phyloP scores from a whole-genome alignment of 2,329 filamentous ascomycete species.

The Endothia cerciana region DNA sequence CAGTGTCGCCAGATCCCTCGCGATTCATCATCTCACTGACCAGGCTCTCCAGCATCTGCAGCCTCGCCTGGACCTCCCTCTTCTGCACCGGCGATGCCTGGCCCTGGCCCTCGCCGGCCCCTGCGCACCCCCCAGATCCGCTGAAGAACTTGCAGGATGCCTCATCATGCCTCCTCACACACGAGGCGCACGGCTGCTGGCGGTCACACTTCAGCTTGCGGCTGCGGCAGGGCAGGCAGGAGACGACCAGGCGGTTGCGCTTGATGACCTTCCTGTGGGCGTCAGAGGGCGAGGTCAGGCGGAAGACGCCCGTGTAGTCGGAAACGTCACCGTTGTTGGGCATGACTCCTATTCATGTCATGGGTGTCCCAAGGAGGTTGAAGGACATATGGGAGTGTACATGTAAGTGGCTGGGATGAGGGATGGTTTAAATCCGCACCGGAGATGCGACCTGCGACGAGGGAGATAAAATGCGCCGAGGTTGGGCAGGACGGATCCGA shows the following conservation, averaged over 20 bases:
- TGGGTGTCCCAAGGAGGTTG: neutral
- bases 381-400: neutral
- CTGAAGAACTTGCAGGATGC: slow-evolving; percentile 40
- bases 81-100: slow-evolving; percentile 27
- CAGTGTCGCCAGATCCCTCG: neutral
- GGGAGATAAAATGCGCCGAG: slow-evolving; percentile 1
- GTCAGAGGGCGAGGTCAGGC: slow-evolving; percentile 37
- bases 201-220: slow-evolving; percentile 50
- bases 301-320: slow-evolving; percentile 42
- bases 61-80: slow-evolving; percentile 44
- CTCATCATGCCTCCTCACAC: slow-evolving; percentile 43
- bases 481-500: neutral
- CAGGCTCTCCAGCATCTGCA: slow-evolving; percentile 47
- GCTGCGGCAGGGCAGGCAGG: slow-evolving; percentile 46
- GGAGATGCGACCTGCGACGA: neutral
- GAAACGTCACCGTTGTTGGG: slow-evolving; percentile 28
- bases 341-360: slow-evolving; percentile 6
- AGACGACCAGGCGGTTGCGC: slow-evolving; percentile 47
- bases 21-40: slow-evolving; percentile 41
- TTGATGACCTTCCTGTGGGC: slow-evolving; percentile 39
- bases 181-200: slow-evolving; percentile 44
- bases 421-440: slow-evolving; percentile 2
- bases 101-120: neutral
- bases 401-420: neutral
- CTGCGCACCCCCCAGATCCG: slow-evolving; percentile 29